Conservation (phyloP, 495 filamentous ascomycete species). For the Articulospora tetracladia region DNA sequence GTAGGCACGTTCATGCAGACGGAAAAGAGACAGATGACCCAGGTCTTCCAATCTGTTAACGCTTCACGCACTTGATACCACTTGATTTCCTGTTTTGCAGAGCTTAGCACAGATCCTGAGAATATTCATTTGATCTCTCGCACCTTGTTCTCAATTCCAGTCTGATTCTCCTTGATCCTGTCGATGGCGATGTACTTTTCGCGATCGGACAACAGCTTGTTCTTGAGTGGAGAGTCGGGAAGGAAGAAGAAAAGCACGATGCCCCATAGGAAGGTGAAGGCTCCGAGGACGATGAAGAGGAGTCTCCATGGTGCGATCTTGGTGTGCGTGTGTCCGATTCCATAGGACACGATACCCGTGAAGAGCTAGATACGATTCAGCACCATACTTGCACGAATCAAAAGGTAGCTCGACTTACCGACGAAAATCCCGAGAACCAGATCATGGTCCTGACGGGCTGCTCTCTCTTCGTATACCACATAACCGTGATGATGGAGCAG, state of each 20-base stretch:
- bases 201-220: constrained; percentile 47
- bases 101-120: no score
- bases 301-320: constrained; percentile 43
- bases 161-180: constrained; percentile 54
- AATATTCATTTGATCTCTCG: no score
- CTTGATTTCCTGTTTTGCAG: constrained; percentile 39
- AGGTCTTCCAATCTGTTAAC: constrained; percentile 56
- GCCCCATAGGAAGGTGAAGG: constrained; percentile 55
- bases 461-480: constrained; percentile 57
- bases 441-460: constrained; percentile 51
- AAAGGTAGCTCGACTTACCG: background rate
- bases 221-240: constrained; percentile 49
- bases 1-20: background rate
- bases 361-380: background rate
- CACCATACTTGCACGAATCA: background rate
- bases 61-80: constrained; percentile 40
- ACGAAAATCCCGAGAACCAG: constrained; percentile 22
- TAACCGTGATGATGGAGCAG: constrained; percentile 56
- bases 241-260: constrained; percentile 51
- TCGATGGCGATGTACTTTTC: constrained; percentile 40
- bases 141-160: constrained; percentile 61
- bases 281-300: constrained; percentile 52
- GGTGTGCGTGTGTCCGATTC: constrained; percentile 20
- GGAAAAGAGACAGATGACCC: constrained; percentile 38
- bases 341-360: background rate